Evolutionary conservation across 192 early-diverging fungal species (phyloP).

Genomic region (Entrophospora sp.): DNA sequence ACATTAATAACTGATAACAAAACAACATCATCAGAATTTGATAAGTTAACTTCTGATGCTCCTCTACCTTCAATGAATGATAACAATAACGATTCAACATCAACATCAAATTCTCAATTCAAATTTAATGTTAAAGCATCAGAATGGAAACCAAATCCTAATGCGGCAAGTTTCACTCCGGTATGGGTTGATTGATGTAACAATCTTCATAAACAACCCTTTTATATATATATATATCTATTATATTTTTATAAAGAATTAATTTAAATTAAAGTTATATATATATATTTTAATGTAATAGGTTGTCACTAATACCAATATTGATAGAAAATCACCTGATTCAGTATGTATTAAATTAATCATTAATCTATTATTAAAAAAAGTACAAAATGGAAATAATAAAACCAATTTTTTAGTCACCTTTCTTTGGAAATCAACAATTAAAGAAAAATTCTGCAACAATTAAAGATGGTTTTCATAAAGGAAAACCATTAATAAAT

Average conservation of each 20-base stretch:
- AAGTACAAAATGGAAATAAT: neutral
- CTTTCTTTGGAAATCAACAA: constrained; percentile 23
- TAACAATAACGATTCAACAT: too few relatives aligned
- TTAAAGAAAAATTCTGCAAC: constrained; percentile 26
- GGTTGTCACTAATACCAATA: neutral
- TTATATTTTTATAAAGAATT: too few relatives aligned
- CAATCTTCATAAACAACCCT: too few relatives aligned
- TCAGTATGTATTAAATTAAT: constrained; percentile 20
- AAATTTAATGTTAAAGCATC: constrained; percentile 69
- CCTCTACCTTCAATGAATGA: constrained; percentile 16
- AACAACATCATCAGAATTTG: neutral
- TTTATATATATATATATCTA: too few relatives aligned
- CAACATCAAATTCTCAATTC: constrained; percentile 28
- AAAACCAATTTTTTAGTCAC: neutral
- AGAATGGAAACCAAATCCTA: constrained; percentile 67
- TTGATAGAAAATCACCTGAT: constrained; percentile 15
- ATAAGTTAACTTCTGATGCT: constrained; percentile 18
- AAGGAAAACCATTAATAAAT: constrained; percentile 25
- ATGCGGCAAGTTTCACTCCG: constrained; percentile 62
- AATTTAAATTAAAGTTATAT: too few relatives aligned
- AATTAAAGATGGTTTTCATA: constrained; percentile 35
- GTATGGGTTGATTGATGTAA: too few relatives aligned
- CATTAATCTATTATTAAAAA: neutral
- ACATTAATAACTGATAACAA: too few relatives aligned
- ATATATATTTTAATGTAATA: constrained; percentile 2